Percentiles rank a stretch among this genome's conserved stretches.
phyloP scores from a whole-genome alignment of 768 basidiomycete genomes.

The Naganishia onofrii region DNA sequence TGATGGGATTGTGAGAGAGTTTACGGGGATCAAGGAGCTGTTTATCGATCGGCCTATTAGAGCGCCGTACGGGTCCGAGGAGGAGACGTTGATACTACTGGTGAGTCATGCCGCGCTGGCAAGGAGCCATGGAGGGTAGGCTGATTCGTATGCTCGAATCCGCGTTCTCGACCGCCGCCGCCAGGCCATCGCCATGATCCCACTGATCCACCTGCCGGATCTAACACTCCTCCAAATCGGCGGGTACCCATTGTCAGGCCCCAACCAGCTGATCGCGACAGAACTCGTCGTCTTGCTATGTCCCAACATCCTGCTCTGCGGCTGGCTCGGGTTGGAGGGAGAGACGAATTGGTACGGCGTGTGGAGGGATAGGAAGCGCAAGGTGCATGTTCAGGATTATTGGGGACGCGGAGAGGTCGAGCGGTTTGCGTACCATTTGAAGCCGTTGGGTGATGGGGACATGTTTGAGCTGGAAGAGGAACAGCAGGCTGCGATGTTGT shows the following conservation, averaged over 20 bases:
- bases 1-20: constrained; percentile 35
- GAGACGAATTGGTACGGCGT: constrained; percentile 50
- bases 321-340: constrained; percentile 42
- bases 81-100: constrained; percentile 37
- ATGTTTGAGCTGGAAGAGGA: constrained; percentile 36
- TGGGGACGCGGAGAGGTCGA: constrained; percentile 25
- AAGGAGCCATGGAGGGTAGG: too few relatives aligned
- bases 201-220: constrained; percentile 37
- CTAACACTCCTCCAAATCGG: constrained; percentile 47
- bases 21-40: constrained; percentile 44
- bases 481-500: constrained; percentile 1
- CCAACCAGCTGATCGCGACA: constrained; percentile 35
- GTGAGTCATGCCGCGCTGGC: constrained; percentile 37
- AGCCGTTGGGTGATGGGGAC: constrained; percentile 41
- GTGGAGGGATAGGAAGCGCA: constrained; percentile 31
- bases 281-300: constrained; percentile 32
- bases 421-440: constrained; percentile 21
- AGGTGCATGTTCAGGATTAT: constrained; percentile 15
- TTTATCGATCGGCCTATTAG: constrained; percentile 47
- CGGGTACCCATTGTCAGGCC: constrained; percentile 40
- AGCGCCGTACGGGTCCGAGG: constrained; percentile 36
- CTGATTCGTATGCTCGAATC: too few relatives aligned
- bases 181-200: constrained; percentile 38
- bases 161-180: too few relatives aligned
- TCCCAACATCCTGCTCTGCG: constrained; percentile 39